phyloP scores from a whole-genome alignment of 805 yeast species.

The Wickerhamomyces xylosicus region DNA sequence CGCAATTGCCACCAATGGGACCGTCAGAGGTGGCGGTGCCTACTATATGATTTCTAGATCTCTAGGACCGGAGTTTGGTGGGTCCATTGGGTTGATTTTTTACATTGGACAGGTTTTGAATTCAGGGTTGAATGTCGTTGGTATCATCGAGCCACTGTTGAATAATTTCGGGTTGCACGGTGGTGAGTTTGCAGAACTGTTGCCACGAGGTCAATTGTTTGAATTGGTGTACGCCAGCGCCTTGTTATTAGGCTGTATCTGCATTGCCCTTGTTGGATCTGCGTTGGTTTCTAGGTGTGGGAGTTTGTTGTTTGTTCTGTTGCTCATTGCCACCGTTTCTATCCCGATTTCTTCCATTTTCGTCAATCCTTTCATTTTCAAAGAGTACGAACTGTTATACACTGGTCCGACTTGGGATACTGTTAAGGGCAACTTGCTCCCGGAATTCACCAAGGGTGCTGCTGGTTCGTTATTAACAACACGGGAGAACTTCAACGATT shows the following conservation, averaged over 20 bases:
- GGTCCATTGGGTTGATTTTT: slow-evolving; percentile 91
- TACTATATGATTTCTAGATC: slow-evolving; percentile 95
- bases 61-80: slow-evolving; percentile 97
- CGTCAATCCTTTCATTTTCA: slow-evolving; percentile 48
- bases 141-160: slow-evolving; percentile 84
- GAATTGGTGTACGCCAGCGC: slow-evolving; percentile 63
- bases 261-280: slow-evolving; percentile 73
- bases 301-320: slow-evolving; percentile 52
- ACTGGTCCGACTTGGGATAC: slow-evolving; percentile 71
- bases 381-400: slow-evolving; percentile 41
- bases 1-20: slow-evolving; percentile 96
- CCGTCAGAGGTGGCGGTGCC: slow-evolving; percentile 97
- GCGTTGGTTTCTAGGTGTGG: slow-evolving; percentile 77
- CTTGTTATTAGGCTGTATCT: slow-evolving; percentile 60
- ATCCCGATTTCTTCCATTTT: slow-evolving; percentile 72
- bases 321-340: slow-evolving; percentile 64
- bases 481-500: slow-evolving; percentile 68
- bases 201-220: slow-evolving; percentile 68
- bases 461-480: slow-evolving; percentile 67
- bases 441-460: slow-evolving; percentile 80
- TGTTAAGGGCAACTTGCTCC: slow-evolving; percentile 55
- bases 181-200: slow-evolving; percentile 44
- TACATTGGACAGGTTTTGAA: slow-evolving; percentile 91
- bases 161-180: slow-evolving; percentile 58
- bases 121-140: slow-evolving; percentile 88